Evolutionary conservation across 225 moss, liverwort and hornwort genomes (phyloP), one percentile per base, ranked within the genome.

Genomic region (Ulota crispa): DNA sequence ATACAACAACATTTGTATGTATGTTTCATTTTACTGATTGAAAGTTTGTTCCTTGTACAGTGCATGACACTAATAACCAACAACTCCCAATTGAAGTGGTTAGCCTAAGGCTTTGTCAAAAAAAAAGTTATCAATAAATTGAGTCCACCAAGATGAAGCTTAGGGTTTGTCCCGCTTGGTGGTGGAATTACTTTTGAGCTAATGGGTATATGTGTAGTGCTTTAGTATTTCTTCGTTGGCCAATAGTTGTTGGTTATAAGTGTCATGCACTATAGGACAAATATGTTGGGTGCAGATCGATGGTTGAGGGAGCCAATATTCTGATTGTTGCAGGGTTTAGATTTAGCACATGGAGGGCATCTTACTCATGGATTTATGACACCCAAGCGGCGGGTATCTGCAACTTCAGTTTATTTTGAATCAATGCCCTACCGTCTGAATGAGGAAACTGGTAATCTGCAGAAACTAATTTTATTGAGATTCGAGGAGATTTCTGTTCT

Each of bases 401-500:
- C 96, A 27, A 96, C 94, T 55, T 96, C 94, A 47, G 87, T 94
- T 34, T 96, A 96, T 71, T 96, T 96, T 66, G 96, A 96, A 68
- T 96, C 96, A 27, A 96, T 96, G 96, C 93, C 94, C 12, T 96
- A 94, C 52, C 96, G 93, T 74, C 90, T 96, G 10, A 84, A 94
- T 78, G 96, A 92, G 76, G 74, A 73, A 45, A 92, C 94, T 80
- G 93, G 96, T 95, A 73, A 67, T 32, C 75, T 75, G 61, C 63
- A 14, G 28, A 42, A 57, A 34, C 60, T 56, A 12, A 37, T 54
- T 57, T 14, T 50, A 24, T 78, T 54, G 34, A 62, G 64, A 77
- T 78, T 77, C 43, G 9, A 67, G 54, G n/a, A 63, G 4, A 36
- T 37, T 34, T 28, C 28, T 72, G 12, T 52, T 59, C 23, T 39